phyloP scores from a whole-genome alignment of 495 filamentous ascomycete genomes.

The Halenospora varia region DNA sequence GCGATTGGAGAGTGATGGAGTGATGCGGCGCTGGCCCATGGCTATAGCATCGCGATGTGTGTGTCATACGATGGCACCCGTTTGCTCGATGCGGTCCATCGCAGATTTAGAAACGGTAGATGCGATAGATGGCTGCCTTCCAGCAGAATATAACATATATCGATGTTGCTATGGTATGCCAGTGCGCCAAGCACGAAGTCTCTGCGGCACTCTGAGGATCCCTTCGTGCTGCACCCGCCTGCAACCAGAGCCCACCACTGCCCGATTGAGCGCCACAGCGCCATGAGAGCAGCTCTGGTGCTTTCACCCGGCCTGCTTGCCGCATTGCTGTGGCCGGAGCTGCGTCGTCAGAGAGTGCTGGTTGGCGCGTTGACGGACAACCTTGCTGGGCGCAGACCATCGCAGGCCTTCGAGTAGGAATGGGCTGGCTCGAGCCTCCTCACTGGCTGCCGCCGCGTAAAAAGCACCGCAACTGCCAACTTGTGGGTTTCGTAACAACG shows the following conservation, averaged over 20 bases:
- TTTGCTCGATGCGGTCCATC: constrained; percentile 1
- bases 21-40: neutral
- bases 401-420: neutral
- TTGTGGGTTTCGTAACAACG: constrained; percentile 3
- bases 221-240: constrained; percentile 5
- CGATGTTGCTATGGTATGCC: neutral
- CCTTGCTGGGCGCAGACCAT: constrained; percentile 10
- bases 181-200: neutral
- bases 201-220: constrained; percentile 5
- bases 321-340: constrained; percentile 11
- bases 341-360: neutral
- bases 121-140: neutral
- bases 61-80: constrained; percentile 11
- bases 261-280: constrained; percentile 4
- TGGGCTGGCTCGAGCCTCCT: constrained; percentile 9
- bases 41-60: constrained; percentile 13
- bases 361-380: constrained; percentile 19
- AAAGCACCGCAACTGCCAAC: too few relatives aligned
- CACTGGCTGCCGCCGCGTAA: too few relatives aligned
- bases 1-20: constrained; percentile 2
- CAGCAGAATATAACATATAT: neutral
- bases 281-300: neutral
- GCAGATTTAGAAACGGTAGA: too few relatives aligned
- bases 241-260: neutral
- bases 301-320: constrained; percentile 20